Evolutionary conservation across 768 basidiomycete genomes (phyloP).

Genomic region (Russula foetens): DNA sequence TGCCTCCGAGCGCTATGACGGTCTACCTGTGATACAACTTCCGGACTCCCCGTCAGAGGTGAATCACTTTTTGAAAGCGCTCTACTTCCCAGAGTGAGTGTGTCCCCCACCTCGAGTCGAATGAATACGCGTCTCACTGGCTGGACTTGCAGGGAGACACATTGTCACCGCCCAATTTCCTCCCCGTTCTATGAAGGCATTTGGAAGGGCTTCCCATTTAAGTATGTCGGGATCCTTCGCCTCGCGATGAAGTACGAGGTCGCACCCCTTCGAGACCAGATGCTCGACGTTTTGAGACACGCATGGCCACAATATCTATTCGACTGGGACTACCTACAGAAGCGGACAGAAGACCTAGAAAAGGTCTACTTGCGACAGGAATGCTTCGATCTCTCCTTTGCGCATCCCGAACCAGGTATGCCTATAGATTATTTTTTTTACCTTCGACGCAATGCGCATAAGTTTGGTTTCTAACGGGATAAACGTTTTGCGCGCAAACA

Average conservation of each 20-base stretch:
- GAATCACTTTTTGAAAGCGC: constrained; percentile 10
- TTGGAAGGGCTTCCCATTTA: constrained; percentile 16
- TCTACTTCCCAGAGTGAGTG: constrained; percentile 17
- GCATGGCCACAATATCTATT: constrained; percentile 16
- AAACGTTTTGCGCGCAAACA: no score
- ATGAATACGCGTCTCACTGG: neutral
- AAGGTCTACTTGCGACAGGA: constrained; percentile 10
- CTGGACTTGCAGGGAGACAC: constrained; percentile 6
- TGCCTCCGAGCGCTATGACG: constrained; percentile 16
- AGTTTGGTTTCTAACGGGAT: neutral
- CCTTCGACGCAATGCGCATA: no score
- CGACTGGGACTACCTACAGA: constrained; percentile 14
- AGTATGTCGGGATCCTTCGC: constrained; percentile 13
- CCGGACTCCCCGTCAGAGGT: constrained; percentile 12
- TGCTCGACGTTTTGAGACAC: constrained; percentile 8
- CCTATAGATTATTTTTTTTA: neutral
- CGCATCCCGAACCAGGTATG: constrained; percentile 15
- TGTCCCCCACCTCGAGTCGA: neutral
- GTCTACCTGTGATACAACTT: constrained; percentile 15
- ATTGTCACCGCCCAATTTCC: constrained; percentile 12
- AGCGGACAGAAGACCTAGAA: constrained; percentile 16
- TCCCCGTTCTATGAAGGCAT: constrained; percentile 15
- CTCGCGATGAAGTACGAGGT: constrained; percentile 15
- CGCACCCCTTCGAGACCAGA: constrained; percentile 1
- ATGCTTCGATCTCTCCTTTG: constrained; percentile 14